Evolutionary conservation across 257 asterid genomes (phyloP), one percentile per base, ranked within the genome.

Genomic region (Apocynum venetum): DNA sequence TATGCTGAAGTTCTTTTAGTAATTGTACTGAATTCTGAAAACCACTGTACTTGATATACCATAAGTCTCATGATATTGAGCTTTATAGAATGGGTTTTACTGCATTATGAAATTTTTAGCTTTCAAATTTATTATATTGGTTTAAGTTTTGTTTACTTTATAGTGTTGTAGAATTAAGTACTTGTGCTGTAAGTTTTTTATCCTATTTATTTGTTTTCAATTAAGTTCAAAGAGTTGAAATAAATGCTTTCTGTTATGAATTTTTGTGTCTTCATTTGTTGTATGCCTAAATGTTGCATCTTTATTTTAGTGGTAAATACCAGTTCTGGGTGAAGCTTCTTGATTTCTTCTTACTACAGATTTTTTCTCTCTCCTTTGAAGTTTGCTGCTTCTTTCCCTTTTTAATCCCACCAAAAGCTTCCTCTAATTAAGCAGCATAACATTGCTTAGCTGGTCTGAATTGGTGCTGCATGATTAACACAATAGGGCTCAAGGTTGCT

Each of bases 351-450:
- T 17, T 56, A 20, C 8, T 56, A 56, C 35, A 19, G 19, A 8
- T 55, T 55, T 35, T 19, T 2, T 56, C 35, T 56, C 19, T 56
- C 63, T 56, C 63, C 35, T 56, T 56, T 17, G 47, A 36, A 38
- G 11, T 10, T 14, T 13, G 9, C 20, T 36, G 70, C 70, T 14
- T 65, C 46, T 36, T 65, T 65, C 4, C n/a, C 46, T 43, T 65
- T 65, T 10, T 38, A 38, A 38, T 65, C 47, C 25, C 9, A 13
- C 11, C n/a, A 65, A 36, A 10, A 13, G 6, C 71, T 4, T 65
- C 69, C 48, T 65, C 48, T 65, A 19, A 65, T 65, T 65, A 40
- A 59, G 65, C 65, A 59, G 36, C 48, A 65, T 5, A 65, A 65
- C 15, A 64, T 35, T 40, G 15, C 46, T 35, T 38, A 4, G 3